Evolutionary conservation across 257 asterid species (phyloP).

Genomic region (Plantago elongata): DNA sequence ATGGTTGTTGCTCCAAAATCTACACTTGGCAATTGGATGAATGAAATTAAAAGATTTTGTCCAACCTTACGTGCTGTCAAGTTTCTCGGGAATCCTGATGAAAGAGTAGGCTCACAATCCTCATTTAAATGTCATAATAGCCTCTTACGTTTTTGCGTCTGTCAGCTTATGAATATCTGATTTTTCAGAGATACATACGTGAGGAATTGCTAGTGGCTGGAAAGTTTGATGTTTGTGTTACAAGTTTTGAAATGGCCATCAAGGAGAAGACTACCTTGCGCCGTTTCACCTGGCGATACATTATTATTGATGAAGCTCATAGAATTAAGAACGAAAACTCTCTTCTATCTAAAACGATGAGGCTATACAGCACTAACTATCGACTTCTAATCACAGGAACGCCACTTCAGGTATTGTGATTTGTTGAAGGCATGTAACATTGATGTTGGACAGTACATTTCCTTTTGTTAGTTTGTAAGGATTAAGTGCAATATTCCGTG

Average conservation of each 20-base stretch:
- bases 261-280: constrained; percentile 81
- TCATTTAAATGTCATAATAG: constrained; percentile 11
- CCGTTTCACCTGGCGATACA: constrained; percentile 97
- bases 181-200: constrained; percentile 67
- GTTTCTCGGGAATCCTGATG: constrained; percentile 97
- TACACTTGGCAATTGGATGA: constrained; percentile 99
- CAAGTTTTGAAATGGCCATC: constrained; percentile 99
- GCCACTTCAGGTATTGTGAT: constrained; percentile 74
- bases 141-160: constrained; percentile 3
- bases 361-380: constrained; percentile 79
- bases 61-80: constrained; percentile 87
- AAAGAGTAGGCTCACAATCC: constrained; percentile 58
- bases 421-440: not conserved
- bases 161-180: constrained; percentile 12
- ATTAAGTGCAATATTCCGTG: too few species aligned
- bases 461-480: too few species aligned
- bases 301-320: constrained; percentile 97
- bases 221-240: constrained; percentile 93
- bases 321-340: constrained; percentile 97
- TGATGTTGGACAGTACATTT: not conserved
- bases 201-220: constrained; percentile 97
- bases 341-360: constrained; percentile 93
- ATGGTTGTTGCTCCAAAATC: constrained; percentile 99
- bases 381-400: constrained; percentile 97
- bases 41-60: constrained; percentile 93